phyloP scores from a whole-genome alignment of 768 basidiomycete genomes.

The Exsudoporus frostii region DNA sequence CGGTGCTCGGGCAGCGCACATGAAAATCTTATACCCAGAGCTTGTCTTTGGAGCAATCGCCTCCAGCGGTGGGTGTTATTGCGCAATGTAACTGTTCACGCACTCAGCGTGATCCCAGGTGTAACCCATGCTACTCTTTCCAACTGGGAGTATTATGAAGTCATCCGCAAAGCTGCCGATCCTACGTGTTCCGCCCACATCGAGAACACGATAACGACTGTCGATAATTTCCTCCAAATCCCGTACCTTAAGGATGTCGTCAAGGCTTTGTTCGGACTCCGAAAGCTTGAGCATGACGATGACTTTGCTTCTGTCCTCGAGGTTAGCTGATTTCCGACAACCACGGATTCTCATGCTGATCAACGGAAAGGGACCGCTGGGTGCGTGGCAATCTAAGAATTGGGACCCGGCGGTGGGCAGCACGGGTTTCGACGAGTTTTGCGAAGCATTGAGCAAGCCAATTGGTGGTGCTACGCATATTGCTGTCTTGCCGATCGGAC shows the following conservation, averaged over 20 bases:
- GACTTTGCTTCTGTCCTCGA: constrained; percentile 74
- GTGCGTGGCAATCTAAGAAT: constrained; percentile 77
- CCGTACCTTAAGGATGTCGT: constrained; percentile 47
- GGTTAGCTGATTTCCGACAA: constrained; percentile 35
- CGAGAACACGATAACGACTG: constrained; percentile 50
- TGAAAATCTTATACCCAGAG: constrained; percentile 83
- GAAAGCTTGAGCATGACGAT: constrained; percentile 62
- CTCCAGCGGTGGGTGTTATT: constrained; percentile 59
- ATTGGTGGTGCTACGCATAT: constrained; percentile 31
- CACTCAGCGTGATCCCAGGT: constrained; percentile 36
- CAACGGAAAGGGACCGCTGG: constrained; percentile 50
- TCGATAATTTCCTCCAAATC: constrained; percentile 59
- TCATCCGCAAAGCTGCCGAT: constrained; percentile 70
- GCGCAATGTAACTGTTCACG: neutral
- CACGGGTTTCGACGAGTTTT: constrained; percentile 66
- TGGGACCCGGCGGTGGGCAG: constrained; percentile 79
- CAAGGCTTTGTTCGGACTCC: constrained; percentile 77
- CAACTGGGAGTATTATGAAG: constrained; percentile 88
- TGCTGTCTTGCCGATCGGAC: constrained; percentile 44
- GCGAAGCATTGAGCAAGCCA: constrained; percentile 50
- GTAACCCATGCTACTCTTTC: constrained; percentile 82
- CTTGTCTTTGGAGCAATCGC: constrained; percentile 90
- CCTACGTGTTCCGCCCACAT: constrained; percentile 57
- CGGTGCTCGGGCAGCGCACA: constrained; percentile 90
- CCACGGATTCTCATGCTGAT: constrained; percentile 17